phyloP scores from a whole-genome alignment of 1,284 basidiomycete genomes.

The Trichosporon coremiiforme region DNA sequence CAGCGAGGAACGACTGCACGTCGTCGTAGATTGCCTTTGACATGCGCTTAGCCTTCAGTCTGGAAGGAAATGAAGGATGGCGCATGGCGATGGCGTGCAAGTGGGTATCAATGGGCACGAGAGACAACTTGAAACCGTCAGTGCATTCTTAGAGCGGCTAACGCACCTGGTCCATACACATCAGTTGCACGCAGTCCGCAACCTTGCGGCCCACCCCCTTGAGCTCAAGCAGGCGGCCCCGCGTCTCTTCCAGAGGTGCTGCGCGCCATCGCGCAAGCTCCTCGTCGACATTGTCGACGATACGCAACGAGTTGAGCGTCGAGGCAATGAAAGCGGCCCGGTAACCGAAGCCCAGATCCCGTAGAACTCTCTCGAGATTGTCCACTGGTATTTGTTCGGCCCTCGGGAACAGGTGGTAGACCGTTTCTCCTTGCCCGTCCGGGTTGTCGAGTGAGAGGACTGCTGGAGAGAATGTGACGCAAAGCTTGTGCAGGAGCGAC shows the following conservation, averaged over 20 bases:
- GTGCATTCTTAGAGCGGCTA: background rate
- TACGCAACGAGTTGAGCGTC: slow-evolving; percentile 72
- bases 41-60: slow-evolving; percentile 62
- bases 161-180: slow-evolving; percentile 87
- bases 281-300: slow-evolving; percentile 44
- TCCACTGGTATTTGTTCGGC: slow-evolving; percentile 66
- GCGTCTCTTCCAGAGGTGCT: slow-evolving; percentile 38
- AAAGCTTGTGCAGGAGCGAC: slow-evolving; percentile 76
- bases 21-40: slow-evolving; percentile 76
- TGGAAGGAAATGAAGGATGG: slow-evolving; percentile 69
- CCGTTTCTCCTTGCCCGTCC: slow-evolving; percentile 32
- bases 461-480: slow-evolving; percentile 67
- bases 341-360: slow-evolving; percentile 91
- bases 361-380: slow-evolving; percentile 68
- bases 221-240: slow-evolving; percentile 74
- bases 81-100: slow-evolving; percentile 83
- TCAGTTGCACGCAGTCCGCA: slow-evolving; percentile 89
- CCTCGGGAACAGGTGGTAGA: slow-evolving; percentile 83
- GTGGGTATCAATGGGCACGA: slow-evolving; percentile 91
- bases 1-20: slow-evolving; percentile 66
- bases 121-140: slow-evolving; percentile 65
- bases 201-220: slow-evolving; percentile 95
- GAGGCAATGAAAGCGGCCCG: slow-evolving; percentile 85
- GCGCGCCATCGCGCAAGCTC: slow-evolving; percentile 37
- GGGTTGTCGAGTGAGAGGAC: slow-evolving; percentile 57